Conservation (phyloP, 73 alveolate species). For the Paramecium biaurelia region DNA sequence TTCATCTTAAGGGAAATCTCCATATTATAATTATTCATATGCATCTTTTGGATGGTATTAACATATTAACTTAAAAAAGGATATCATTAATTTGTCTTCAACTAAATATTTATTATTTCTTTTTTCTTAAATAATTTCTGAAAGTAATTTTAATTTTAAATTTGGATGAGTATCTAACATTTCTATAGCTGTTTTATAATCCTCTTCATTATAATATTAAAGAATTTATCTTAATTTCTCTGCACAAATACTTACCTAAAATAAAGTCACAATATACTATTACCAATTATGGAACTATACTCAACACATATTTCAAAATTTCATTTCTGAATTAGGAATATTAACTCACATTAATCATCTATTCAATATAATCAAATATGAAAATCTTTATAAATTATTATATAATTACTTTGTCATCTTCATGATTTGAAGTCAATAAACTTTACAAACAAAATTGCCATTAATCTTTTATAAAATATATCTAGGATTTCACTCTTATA, state of each 20-base stretch:
- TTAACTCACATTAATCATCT: not conserved
- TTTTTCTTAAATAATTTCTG: not conserved
- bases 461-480: not conserved
- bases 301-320: not conserved
- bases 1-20: conserved; percentile 47
- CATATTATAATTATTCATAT: conserved; percentile 21
- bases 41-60: not conserved
- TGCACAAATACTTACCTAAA: conserved; percentile 25
- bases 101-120: conserved; percentile 2
- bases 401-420: not conserved
- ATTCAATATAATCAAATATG: not conserved
- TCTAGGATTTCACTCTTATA: not conserved
- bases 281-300: not conserved
- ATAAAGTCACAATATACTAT: not conserved
- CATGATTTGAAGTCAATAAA: not conserved
- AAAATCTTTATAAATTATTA: not conserved
- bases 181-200: not conserved
- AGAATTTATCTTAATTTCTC: not conserved
- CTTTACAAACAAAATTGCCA: not conserved
- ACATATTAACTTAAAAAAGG: conserved; percentile 3
- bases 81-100: conserved; percentile 28
- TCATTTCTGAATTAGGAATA: not conserved
- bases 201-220: conserved; percentile 19
- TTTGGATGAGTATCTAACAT: conserved; percentile 1
- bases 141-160: conserved; percentile 36